phyloP scores from a whole-genome alignment of 345 rosid genomes.

The Arabis alpina region DNA sequence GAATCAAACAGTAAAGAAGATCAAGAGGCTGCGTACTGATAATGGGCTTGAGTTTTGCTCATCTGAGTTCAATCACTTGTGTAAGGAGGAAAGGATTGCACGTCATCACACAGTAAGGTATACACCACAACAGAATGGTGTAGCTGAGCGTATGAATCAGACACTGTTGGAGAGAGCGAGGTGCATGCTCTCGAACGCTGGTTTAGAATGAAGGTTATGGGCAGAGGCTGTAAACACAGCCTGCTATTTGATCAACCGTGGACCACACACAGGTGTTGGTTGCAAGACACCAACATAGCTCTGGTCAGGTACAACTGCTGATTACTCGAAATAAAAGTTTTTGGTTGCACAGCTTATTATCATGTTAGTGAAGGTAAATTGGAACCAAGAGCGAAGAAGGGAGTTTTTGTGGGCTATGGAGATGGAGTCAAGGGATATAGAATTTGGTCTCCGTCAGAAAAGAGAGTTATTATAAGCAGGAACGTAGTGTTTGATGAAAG shows the following conservation, averaged over 20 bases:
- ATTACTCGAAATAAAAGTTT: not conserved
- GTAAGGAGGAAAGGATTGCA: not conserved
- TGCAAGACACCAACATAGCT: too few species aligned
- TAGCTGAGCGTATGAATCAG: not conserved
- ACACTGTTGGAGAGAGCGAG: too few species aligned
- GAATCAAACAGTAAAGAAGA: not conserved
- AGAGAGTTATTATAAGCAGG: not conserved
- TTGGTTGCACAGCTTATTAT: not conserved
- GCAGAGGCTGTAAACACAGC: not conserved
- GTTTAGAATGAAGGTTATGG: not conserved
- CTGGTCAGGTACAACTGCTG: not conserved
- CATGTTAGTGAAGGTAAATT: not conserved
- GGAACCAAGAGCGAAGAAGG: not conserved
- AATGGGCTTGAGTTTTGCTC: not conserved
- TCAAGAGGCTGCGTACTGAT: not conserved
- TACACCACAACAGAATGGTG: not conserved
- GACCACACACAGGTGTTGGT: not conserved
- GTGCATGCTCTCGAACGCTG: not conserved
- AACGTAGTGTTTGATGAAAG: constrained; percentile 2
- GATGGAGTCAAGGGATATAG: not conserved
- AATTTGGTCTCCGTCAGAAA: not conserved
- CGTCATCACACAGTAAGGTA: not conserved
- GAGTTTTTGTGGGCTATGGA: not conserved
- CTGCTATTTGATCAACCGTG: constrained; percentile 1
- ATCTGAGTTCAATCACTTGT: not conserved